Conservation (phyloP, 2,329 filamentous ascomycete genomes). For the Ceratocystis colombiana region DNA sequence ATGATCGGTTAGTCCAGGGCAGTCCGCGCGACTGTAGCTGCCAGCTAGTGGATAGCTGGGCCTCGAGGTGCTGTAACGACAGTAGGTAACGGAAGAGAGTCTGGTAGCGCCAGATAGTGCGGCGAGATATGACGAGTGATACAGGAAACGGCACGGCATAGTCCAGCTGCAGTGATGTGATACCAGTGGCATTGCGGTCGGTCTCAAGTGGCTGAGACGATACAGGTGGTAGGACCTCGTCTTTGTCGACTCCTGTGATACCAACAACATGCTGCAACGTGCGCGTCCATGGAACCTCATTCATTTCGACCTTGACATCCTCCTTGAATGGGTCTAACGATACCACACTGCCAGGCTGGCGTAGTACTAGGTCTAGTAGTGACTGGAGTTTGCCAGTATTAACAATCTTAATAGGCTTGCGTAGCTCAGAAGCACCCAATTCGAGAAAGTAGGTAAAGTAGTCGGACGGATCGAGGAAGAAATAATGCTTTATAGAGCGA, state of each 20-base stretch:
- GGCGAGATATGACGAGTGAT: slow-evolving; percentile 87
- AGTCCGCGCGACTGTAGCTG: slow-evolving; percentile 72
- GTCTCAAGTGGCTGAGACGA: slow-evolving; percentile 59
- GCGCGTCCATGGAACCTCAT: slow-evolving; percentile 83
- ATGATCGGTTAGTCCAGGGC: slow-evolving; percentile 73
- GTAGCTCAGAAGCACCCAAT: slow-evolving; percentile 75
- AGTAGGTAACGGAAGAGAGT: slow-evolving; percentile 89
- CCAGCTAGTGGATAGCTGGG: slow-evolving; percentile 78
- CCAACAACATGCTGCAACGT: slow-evolving; percentile 94
- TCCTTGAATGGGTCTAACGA: slow-evolving; percentile 96
- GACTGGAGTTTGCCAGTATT: slow-evolving; percentile 92
- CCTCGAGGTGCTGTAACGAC: slow-evolving; percentile 80
- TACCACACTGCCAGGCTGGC: slow-evolving; percentile 91
- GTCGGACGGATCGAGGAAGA: slow-evolving; percentile 94
- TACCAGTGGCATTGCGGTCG: slow-evolving; percentile 79
- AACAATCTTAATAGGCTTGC: slow-evolving; percentile 77
- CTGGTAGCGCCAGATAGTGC: slow-evolving; percentile 95
- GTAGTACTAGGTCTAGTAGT: slow-evolving; percentile 84
- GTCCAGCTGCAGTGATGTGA: slow-evolving; percentile 86
- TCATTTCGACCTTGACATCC: slow-evolving; percentile 96
- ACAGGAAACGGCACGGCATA: slow-evolving; percentile 91
- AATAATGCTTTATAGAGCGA: slow-evolving; percentile 93
- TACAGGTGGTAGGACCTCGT: slow-evolving; percentile 67
- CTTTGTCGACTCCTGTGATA: slow-evolving; percentile 88
- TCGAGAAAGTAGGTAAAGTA: slow-evolving; percentile 98